Conservation (phyloP, 2,329 filamentous ascomycete species). For the Zalaria sp. region DNA sequence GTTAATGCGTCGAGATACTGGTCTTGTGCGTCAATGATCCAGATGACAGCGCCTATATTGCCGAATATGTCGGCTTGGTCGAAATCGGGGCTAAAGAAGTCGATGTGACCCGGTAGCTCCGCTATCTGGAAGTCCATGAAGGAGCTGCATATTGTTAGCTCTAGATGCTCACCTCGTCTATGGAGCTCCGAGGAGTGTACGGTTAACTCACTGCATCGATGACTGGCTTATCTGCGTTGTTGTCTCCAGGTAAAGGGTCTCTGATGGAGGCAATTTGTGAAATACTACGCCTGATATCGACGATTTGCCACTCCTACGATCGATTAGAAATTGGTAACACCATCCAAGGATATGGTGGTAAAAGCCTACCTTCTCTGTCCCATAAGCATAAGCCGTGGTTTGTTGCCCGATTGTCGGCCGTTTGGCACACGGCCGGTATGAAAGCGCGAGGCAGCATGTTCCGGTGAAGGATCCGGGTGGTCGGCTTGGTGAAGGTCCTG, state of each 20-base stretch:
- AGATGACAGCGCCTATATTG: constrained; percentile 86
- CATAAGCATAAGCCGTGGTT: constrained; percentile 84
- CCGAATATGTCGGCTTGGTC: constrained; percentile 91
- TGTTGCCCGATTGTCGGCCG: constrained; percentile 43
- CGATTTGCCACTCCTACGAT: constrained; percentile 78
- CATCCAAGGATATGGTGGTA: constrained; percentile 2
- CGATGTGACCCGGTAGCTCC: constrained; percentile 91
- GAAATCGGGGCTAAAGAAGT: constrained; percentile 79
- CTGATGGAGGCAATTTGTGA: constrained; percentile 89
- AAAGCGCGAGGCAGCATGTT: constrained; percentile 2
- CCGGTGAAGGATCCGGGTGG: constrained; percentile 3
- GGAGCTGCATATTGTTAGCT: constrained; percentile 43
- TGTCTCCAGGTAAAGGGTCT: constrained; percentile 90
- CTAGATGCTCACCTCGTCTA: not conserved
- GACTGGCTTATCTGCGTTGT: constrained; percentile 91
- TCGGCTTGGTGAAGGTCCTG: constrained; percentile 6
- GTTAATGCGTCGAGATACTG: constrained; percentile 89
- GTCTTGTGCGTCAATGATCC: constrained; percentile 97
- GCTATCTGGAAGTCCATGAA: constrained; percentile 99
- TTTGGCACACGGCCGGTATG: constrained; percentile 30
- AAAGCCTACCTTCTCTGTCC: constrained; percentile 69
- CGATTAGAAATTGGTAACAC: constrained; percentile 1
- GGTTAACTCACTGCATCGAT: constrained; percentile 65
- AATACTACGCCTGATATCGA: constrained; percentile 99
- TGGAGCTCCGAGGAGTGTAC: not conserved